Evolutionary conservation across 345 rosid genomes (phyloP).

Genomic region (Dovyalis caffra): DNA sequence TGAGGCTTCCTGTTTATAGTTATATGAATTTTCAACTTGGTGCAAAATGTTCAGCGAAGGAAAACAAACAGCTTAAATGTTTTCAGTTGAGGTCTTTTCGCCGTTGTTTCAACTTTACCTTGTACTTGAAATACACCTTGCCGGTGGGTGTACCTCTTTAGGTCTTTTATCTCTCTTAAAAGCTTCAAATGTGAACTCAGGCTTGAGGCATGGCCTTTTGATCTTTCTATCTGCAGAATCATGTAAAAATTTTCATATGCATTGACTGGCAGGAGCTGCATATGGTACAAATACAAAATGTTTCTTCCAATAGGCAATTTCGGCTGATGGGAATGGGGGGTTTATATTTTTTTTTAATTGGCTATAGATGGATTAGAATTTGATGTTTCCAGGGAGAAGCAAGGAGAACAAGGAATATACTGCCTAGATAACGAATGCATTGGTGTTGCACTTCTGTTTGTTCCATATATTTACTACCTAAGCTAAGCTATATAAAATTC

Average conservation of each 20-base stretch:
- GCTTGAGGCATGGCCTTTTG: background rate
- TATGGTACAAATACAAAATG: background rate
- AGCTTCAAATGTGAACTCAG: background rate
- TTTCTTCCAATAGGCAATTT: background rate
- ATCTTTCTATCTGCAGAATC: background rate
- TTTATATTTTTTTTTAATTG: background rate
- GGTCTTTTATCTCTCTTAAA: no score
- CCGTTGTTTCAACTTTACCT: no score
- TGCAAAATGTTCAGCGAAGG: no score
- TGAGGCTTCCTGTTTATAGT: no score
- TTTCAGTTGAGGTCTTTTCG: no score
- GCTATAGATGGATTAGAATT: background rate
- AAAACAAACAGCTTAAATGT: no score
- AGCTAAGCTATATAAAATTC: background rate
- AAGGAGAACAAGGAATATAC: background rate
- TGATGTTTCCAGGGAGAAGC: background rate
- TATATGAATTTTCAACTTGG: no score
- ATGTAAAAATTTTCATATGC: background rate
- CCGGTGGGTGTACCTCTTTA: no score
- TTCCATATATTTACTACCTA: background rate
- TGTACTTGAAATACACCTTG: no score
- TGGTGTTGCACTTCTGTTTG: background rate
- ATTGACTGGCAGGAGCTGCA: background rate
- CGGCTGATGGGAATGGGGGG: background rate
- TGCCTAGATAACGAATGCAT: background rate